Evolutionary conservation across 2,329 filamentous ascomycete species (phyloP), one percentile per base, ranked within the genome.

Genomic region (Xylariaceae sp.): DNA sequence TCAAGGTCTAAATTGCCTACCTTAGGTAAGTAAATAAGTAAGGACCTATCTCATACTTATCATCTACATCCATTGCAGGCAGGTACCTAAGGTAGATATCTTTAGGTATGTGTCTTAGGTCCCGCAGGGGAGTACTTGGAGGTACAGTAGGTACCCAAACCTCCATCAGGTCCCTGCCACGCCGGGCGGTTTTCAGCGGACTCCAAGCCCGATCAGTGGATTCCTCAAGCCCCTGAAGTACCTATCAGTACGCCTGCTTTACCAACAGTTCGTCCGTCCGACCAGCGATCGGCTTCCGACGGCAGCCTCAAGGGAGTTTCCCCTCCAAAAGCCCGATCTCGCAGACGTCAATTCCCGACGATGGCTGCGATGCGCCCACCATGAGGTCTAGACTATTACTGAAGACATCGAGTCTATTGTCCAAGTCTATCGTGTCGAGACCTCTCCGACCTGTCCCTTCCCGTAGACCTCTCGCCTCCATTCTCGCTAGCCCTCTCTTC

Each of bases 351-450:
- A 34, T 39, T 40, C 24, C 43, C 39, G 24, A 41, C 42, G 24
- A 41, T 41, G 30, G 42, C 29, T 47, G 39, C 37, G 32, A 55
- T 52, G 48, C 37, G 37, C 48, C 37, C 50, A 53, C 39, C 44
- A 62, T 62, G 59, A 55, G 49, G 43, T 42, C 35, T 22, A n/a
- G n/a, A n/a, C n/a, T n/a, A n/a, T 42, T 55, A 40, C n/a, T 44
- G 4, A 49, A 43, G 49, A 51, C 51, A 34, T 33, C 53, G 26
- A 40, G 49, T 46, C 41, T 50, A 9, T 42, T 59, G 37, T 24
- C 45, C 6, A 52, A 48, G 41, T 36, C 44, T 22, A 22, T 42
- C 22, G 24, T 38, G 9, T 34, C 34, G 19, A 12, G 9, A 18
- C 30, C 34, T 41, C 6, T 30, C n/a, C 35, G 26, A 35, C 32